phyloP scores from a whole-genome alignment of 768 basidiomycete genomes.

The Lactarius sp. region DNA sequence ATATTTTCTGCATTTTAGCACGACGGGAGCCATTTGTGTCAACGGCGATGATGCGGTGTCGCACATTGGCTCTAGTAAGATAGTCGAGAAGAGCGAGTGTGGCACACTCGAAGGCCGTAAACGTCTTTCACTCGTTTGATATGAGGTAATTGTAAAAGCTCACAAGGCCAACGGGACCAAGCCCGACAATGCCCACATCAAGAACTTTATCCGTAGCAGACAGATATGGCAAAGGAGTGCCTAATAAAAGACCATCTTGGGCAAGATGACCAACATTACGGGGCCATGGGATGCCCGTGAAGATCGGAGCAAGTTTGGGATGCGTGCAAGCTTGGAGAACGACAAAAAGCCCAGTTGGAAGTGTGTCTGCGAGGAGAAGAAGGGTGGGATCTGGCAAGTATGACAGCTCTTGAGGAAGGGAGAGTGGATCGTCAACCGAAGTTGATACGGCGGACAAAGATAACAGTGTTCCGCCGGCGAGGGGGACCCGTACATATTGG shows the following conservation, averaged over 20 bases:
- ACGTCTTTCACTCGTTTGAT: neutral
- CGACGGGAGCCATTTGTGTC: slow-evolving; percentile 56
- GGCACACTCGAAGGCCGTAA: slow-evolving; percentile 43
- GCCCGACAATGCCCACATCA: slow-evolving; percentile 63
- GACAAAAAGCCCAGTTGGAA: slow-evolving; percentile 77
- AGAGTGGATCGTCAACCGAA: slow-evolving; percentile 13
- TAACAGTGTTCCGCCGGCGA: slow-evolving; percentile 73
- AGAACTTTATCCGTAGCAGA: slow-evolving; percentile 46
- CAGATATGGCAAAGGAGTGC: slow-evolving; percentile 29
- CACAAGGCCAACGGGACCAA: slow-evolving; percentile 75
- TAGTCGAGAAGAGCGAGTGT: slow-evolving; percentile 59
- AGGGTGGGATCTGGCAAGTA: slow-evolving; percentile 57
- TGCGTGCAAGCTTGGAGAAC: slow-evolving; percentile 67
- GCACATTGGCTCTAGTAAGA: slow-evolving; percentile 41
- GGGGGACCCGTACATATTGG: slow-evolving; percentile 74
- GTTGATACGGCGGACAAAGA: slow-evolving; percentile 38
- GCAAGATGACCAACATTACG: slow-evolving; percentile 23
- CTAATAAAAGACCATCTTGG: neutral
- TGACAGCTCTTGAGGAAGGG: slow-evolving; percentile 25
- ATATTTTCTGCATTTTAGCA: slow-evolving; percentile 55
- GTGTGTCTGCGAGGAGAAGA: slow-evolving; percentile 69
- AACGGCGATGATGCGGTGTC: slow-evolving; percentile 57
- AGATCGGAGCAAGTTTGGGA: slow-evolving; percentile 58
- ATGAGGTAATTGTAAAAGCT: slow-evolving; percentile 22
- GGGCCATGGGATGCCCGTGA: slow-evolving; percentile 60